Conservation (phyloP, 371 early-diverging fungal genomes). For the Mortierella sp. region DNA sequence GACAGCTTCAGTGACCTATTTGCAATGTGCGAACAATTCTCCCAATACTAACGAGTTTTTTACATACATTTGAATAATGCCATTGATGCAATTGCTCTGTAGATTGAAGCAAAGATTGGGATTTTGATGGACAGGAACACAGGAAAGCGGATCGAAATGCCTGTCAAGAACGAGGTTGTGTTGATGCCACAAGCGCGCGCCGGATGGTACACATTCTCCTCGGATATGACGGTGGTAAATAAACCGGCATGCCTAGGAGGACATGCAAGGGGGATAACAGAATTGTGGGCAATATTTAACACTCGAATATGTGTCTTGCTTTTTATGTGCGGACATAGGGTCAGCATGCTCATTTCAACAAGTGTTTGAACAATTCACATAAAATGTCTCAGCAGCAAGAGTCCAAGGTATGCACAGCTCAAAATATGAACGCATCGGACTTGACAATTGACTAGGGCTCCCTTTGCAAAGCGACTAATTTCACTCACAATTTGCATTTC, state of each 20-base stretch:
- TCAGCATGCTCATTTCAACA: conserved; percentile 79
- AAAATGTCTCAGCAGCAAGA: conserved; percentile 64
- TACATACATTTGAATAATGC: background rate
- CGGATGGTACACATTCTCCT: conserved; percentile 67
- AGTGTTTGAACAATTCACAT: conserved; percentile 71
- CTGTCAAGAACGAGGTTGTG: conserved; percentile 70
- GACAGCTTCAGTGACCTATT: too few relatives aligned
- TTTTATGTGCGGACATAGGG: conserved; percentile 26
- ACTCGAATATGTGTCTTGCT: background rate
- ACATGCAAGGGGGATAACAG: background rate
- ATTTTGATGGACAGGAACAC: conserved; percentile 75
- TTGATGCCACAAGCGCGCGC: conserved; percentile 35
- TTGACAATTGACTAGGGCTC: too few relatives aligned
- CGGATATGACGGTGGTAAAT: conserved; percentile 73
- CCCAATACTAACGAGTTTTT: background rate
- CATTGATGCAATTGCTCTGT: background rate
- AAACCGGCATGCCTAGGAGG: too few relatives aligned
- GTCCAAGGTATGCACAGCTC: conserved; percentile 52
- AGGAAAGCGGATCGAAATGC: conserved; percentile 69
- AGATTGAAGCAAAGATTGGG: conserved; percentile 91
- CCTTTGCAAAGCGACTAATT: too few relatives aligned
- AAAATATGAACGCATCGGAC: too few relatives aligned
- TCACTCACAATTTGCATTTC: background rate
- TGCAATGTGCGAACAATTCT: background rate
- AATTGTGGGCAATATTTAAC: background rate